These are phyloP conservation scores for Nakaseomyces sp. DNA, from an alignment of 1,139 yeast genomes.

Conservation along the genomic window DNA sequence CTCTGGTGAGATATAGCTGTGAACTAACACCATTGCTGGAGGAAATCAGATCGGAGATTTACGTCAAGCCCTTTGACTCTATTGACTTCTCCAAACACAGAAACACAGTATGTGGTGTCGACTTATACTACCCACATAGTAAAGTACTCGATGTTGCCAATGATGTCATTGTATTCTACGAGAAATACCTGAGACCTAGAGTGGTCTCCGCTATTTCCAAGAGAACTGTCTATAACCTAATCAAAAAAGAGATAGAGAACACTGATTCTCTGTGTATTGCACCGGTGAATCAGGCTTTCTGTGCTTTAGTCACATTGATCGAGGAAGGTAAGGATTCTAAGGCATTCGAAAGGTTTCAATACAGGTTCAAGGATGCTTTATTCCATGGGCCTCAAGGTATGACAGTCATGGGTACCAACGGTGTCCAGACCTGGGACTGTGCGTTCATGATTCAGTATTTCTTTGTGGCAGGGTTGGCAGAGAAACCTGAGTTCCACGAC, in stretches of 20 bases:
- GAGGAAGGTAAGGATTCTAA: slow-evolving; percentile 67
- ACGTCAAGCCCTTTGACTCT: slow-evolving; percentile 50
- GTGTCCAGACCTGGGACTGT: slow-evolving; percentile 95
- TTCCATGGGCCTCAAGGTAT: slow-evolving; percentile 88
- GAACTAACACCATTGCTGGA: slow-evolving; percentile 54
- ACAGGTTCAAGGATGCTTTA: slow-evolving; percentile 64
- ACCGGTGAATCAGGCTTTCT: slow-evolving; percentile 85
- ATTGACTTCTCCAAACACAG: slow-evolving; percentile 66
- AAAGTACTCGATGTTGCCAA: slow-evolving; percentile 57
- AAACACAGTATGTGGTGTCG: slow-evolving; percentile 85
- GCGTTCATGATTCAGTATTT: slow-evolving; percentile 84
- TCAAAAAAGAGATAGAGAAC: slow-evolving; percentile 66
- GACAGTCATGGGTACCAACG: slow-evolving; percentile 95
- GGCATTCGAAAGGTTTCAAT: slow-evolving; percentile 47
- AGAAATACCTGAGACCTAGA: slow-evolving; percentile 59
- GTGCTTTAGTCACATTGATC: slow-evolving; percentile 56
- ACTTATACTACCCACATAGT: slow-evolving; percentile 89
- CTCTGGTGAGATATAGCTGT: slow-evolving; percentile 49
- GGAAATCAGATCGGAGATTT: slow-evolving; percentile 70
- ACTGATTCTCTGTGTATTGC: slow-evolving; percentile 84
- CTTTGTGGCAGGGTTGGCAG: slow-evolving; percentile 72
- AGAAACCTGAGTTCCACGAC: slow-evolving; percentile 54
- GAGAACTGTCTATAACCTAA: slow-evolving; percentile 48
- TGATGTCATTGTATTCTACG: slow-evolving; percentile 51
- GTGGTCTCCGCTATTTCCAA: slow-evolving; percentile 56